Evolutionary conservation across 805 yeast species (phyloP), one percentile per base, ranked within the genome.

Genomic region (Candida silvatica): DNA sequence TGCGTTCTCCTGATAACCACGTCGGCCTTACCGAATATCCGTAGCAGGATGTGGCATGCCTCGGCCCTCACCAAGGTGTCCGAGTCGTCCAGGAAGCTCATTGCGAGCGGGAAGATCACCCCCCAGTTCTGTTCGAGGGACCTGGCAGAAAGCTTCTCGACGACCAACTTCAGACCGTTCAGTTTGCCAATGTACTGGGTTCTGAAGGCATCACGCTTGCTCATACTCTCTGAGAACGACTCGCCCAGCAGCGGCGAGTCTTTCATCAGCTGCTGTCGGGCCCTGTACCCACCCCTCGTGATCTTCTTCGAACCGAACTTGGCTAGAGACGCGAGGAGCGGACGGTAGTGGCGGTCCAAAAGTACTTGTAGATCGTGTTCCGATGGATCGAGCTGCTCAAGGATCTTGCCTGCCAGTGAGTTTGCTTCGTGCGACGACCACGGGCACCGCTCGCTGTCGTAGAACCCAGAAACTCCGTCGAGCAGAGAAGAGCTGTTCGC

Each of bases 21-120:
- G 3, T 30, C 12, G 11, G 41, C 28, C 38, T 42, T 44, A 11
- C 3, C 17, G 7, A 41, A 12, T 2, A 56, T 20, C 6, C 6
- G 14, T 3, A 27, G 17, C 17, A 50, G 32, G 7, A 44, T 22
- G 6, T 28, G 24, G 25, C 49, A 42, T 1, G 53, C 54, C 16
- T 42, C 47, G 5, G 43, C 26, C 31, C 52, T 51, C 12, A 56
- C 44, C 15, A 51, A 20, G 3, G 40, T 32, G 18, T 56, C 53
- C 3, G 58, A 28, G 17, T 54, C 57, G 35, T 57, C 61, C 20
- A 57, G 36, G 19, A 47, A 52, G 19, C 43, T 37, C 17, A 56
- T 42, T 8, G 52, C 17, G 11, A 51, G 26, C 4, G 59, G 58
- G 8, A 57, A 26, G 2, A 56, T 34, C 15, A 42, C 24, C 14